phyloP scores from a whole-genome alignment of 164 flowering plant species.

The Annona squamosa region DNA sequence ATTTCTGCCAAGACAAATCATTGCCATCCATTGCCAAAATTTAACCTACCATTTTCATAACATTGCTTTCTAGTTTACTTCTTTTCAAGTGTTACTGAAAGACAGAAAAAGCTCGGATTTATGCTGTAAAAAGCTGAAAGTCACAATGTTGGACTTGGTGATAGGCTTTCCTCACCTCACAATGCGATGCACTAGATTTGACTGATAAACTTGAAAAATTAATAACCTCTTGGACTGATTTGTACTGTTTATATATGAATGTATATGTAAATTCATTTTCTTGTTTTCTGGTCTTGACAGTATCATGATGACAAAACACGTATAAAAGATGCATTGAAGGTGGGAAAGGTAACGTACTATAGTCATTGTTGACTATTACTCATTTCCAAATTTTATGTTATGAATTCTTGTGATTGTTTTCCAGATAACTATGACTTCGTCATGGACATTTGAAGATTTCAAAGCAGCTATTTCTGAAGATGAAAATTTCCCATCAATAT shows the following conservation, averaged over 20 bases:
- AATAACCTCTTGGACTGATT: background rate
- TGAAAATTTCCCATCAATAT: conserved; percentile 31
- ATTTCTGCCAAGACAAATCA: no score
- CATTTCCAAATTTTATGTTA: background rate
- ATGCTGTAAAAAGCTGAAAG: no score
- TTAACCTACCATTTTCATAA: no score
- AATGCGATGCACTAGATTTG: no score
- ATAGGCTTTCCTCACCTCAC: no score
- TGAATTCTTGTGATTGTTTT: conserved; percentile 3
- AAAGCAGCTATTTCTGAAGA: conserved; percentile 49
- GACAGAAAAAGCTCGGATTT: no score
- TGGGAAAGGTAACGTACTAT: conserved; percentile 48
- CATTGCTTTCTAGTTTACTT: no score
- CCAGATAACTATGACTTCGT: conserved; percentile 50
- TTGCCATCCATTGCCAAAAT: no score
- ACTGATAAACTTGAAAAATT: no score
- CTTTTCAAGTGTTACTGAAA: no score
- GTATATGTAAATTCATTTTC: background rate
- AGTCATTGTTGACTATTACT: background rate
- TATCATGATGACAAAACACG: conserved; percentile 74
- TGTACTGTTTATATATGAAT: background rate
- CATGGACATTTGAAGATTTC: conserved; percentile 72
- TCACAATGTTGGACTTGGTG: no score
- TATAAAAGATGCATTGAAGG: conserved; percentile 70
- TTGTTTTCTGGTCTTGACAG: conserved; percentile 29